These are phyloP conservation scores for Microsporum canis DNA, from an alignment of 2,329 filamentous ascomycete genomes.

Conservation along the genomic window DNA sequence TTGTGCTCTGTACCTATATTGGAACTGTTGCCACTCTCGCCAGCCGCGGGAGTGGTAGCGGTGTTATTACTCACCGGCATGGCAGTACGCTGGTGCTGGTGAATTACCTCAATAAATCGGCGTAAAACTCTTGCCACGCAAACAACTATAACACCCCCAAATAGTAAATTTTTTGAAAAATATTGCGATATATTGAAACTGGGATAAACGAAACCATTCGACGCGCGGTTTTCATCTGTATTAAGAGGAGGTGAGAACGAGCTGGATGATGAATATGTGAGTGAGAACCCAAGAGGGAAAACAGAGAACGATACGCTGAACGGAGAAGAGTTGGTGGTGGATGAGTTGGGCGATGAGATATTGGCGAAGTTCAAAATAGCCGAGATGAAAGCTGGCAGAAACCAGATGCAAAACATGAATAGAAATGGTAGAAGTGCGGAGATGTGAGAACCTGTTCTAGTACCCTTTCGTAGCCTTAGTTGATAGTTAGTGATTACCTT, in stretches of 20 bases:
- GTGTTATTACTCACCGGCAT: not conserved
- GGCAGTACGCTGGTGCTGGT: not conserved
- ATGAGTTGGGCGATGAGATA: not conserved
- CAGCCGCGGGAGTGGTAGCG: not conserved
- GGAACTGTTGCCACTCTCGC: not conserved
- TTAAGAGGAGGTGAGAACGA: not conserved
- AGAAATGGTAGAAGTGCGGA: constrained; percentile 5
- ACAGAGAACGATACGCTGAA: constrained; percentile 23
- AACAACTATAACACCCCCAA: constrained; percentile 7
- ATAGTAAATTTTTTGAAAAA: constrained; percentile 7
- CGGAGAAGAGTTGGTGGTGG: not conserved
- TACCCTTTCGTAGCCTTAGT: not conserved
- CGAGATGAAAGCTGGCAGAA: not conserved
- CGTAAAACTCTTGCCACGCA: constrained; percentile 10
- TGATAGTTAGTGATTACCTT: not conserved
- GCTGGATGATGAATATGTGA: constrained; percentile 15
- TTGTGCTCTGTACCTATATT: not conserved
- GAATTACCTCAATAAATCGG: constrained; percentile 9
- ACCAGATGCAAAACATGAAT: constrained; percentile 4
- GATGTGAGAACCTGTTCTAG: not conserved
- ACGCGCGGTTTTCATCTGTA: not conserved
- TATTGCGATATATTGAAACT: constrained; percentile 2
- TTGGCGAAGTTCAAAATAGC: not conserved
- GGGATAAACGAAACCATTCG: constrained; percentile 7
- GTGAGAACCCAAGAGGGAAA: constrained; percentile 27